These are phyloP conservation scores for Phytophthora cactorum DNA, from an alignment of 352 stramenopile species.

Conservation along the genomic window DNA sequence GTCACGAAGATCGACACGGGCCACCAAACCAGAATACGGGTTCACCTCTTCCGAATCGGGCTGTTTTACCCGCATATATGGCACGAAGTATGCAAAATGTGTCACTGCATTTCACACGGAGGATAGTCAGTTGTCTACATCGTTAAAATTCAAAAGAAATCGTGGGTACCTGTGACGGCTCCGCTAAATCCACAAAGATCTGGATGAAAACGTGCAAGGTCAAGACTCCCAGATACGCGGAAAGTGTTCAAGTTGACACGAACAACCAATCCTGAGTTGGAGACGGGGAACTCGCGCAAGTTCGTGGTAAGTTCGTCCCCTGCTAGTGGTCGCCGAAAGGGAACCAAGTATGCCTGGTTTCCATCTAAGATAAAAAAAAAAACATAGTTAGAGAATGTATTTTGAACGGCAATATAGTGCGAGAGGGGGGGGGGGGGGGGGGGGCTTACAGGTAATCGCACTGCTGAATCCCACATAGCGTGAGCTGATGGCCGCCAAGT, in stretches of 20 bases:
- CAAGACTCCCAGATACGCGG: conserved; percentile 44
- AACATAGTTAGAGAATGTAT: background rate
- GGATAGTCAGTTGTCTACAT: background rate
- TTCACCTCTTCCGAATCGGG: conserved; percentile 37
- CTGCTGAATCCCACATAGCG: conserved; percentile 71
- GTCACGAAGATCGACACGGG: conserved; percentile 66
- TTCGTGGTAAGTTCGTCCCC: conserved; percentile 65
- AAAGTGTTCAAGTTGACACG: conserved; percentile 66
- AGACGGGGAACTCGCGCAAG: conserved; percentile 73
- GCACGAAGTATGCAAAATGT: conserved; percentile 78
- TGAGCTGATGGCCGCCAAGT: conserved; percentile 56
- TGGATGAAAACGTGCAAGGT: conserved; percentile 53
- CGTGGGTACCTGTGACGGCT: conserved; percentile 47
- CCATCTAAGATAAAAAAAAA: conserved; percentile 41
- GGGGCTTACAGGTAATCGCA: conserved; percentile 61
- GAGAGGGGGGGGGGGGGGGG: background rate
- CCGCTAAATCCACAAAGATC: conserved; percentile 75
- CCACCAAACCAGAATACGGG: conserved; percentile 69
- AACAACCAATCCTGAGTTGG: conserved; percentile 67
- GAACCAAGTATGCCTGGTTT: conserved; percentile 67
- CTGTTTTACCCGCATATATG: conserved; percentile 60
- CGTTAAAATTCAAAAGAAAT: background rate
- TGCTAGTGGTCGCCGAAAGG: conserved; percentile 46
- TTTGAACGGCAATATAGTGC: background rate
- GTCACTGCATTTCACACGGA: conserved; percentile 41